Evolutionary conservation across 169 alveolate genomes (phyloP), one percentile per base, ranked within the genome.

Genomic region (Pseudocohnilembus persalinus): DNA sequence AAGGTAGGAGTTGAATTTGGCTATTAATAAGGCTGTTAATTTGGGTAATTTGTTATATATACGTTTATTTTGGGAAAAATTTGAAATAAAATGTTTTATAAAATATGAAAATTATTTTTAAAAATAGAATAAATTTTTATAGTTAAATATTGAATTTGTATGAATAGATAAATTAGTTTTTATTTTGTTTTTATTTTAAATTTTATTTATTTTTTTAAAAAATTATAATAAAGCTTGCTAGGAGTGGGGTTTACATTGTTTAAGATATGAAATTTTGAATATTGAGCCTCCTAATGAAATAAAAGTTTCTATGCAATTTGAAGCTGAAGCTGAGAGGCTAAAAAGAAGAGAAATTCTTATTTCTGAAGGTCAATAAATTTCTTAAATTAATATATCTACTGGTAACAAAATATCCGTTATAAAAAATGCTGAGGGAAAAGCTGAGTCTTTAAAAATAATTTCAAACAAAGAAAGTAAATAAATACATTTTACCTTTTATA

Each of bases 321-420:
- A 91, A 95, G 99, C 98, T 29, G 99, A 97, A 83, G 99, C 99
- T n/a, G 99, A 98, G 90, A 90, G 99, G 68, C 88, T 92, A 80
- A 98, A 97, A 88, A 88, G 99, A 80, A 98, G 99, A 4, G 97
- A 94, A 31, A 97, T 98, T 28, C 87, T 97, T 32, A 95, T 94
- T 68, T 96, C 98, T 89, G 99, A 98, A 88, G 99, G 99, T 74
- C 98, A 96, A 87, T 91, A 95, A 85, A 95, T 92, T 68, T 93
- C 98, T 83, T 97, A 96, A 80, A 97, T 98, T 74, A 98, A 97
- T 89, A 83, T 96, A 33, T 98, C 99, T n/a, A 92, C 94, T 86
- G 99, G 99, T 6, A 90, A 95, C 83, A 96, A 96, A 83, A 93
- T 88, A 72, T 92, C 98, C 63, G 90, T 94, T 11, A 96, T 97